Base-by-base conservation (phyloP, 2,329 filamentous ascomycete species). In the Paraconiothyrium sp. region DNA sequence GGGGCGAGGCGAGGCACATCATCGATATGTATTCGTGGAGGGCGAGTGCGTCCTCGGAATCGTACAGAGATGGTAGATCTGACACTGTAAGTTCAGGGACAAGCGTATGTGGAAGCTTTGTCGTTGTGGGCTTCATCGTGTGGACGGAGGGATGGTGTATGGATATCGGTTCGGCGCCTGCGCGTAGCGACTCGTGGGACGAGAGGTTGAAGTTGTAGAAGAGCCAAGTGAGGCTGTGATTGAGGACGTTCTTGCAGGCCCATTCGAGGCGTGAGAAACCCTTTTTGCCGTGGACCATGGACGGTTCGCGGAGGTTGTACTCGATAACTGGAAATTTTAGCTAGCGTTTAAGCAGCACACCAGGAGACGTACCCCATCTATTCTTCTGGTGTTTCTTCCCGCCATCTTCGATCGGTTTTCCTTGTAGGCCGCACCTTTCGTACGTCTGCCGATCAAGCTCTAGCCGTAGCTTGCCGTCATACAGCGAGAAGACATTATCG, bases 231-330 rank as follows among this genome's bases (percentile, higher is more conserved):
- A 90, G 72, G 1, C 89, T 87, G 48, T 84, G 79, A 52, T 85
- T 87, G 24, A 97, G 82, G 24, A 92, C 92, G 65, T 93, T 92
- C 69, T 90, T 89, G 76, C 89, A 93, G 14, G 93, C 92, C 83
- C 92, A 92, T 7, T 90, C 76, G 14, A 97, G 81, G 49, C 92
- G 84, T 64, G 94, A 90, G 71, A 96, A 97, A 0, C 89, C 90
- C 66, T 91, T 93, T 76, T 93, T 95, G 3, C 93, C 93, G 57
- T 89, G 90, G 8, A 92, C 77, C 92, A 97, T 97, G 0, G 89
- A 89, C 0, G 89, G 86, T 5, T 85, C 82, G 20, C 89, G 86
- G 32, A 99, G 84, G 62, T 98, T 89, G 54, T 91, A 83, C 69
- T 94, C 88, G 49, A 98, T 86, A 32, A 90, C 92, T 95, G 49